A percentile compares a stretch with the other conserved stretches of the same genome.
Evolutionary conservation across 2,329 filamentous ascomycete genomes (phyloP).

Genomic region (Scopulariopsis brevicaulis): DNA sequence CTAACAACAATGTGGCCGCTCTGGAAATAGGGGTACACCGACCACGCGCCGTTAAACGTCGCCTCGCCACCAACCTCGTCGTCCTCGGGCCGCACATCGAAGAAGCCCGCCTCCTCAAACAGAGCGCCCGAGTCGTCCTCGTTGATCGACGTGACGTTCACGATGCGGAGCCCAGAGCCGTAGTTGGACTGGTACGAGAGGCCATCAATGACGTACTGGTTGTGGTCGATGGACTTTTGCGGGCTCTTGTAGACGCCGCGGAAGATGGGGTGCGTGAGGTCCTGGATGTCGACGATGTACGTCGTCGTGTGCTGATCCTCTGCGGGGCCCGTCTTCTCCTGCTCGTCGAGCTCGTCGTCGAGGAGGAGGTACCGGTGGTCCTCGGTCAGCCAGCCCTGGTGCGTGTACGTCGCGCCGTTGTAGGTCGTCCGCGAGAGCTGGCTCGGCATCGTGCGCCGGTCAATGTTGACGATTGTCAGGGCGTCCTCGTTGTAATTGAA

Average conservation of each 20-base stretch:
- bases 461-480: constrained; percentile 29
- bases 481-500: constrained; percentile 15
- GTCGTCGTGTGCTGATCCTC: constrained; percentile 29
- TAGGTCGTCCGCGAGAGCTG: constrained; percentile 41
- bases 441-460: constrained; percentile 27
- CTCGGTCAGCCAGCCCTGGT: constrained; percentile 30
- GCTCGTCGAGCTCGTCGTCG: constrained; percentile 42
- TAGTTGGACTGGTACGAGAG: constrained; percentile 34
- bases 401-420: constrained; percentile 36
- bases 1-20: constrained; percentile 33
- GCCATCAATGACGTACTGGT: constrained; percentile 30
- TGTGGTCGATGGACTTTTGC: constrained; percentile 28
- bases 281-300: constrained; percentile 34
- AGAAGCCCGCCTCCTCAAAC: constrained; percentile 29
- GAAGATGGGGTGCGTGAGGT: constrained; percentile 23
- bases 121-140: constrained; percentile 23
- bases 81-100: constrained; percentile 35
- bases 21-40: constrained; percentile 31
- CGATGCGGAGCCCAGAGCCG: constrained; percentile 29
- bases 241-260: constrained; percentile 26
- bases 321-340: constrained; percentile 20
- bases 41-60: constrained; percentile 31
- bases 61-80: constrained; percentile 21
- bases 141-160: constrained; percentile 18
- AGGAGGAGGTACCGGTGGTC: constrained; percentile 30